Base-by-base conservation (phyloP, 1,139 yeast genomes). In the Zygosaccharomyces sapae region DNA sequence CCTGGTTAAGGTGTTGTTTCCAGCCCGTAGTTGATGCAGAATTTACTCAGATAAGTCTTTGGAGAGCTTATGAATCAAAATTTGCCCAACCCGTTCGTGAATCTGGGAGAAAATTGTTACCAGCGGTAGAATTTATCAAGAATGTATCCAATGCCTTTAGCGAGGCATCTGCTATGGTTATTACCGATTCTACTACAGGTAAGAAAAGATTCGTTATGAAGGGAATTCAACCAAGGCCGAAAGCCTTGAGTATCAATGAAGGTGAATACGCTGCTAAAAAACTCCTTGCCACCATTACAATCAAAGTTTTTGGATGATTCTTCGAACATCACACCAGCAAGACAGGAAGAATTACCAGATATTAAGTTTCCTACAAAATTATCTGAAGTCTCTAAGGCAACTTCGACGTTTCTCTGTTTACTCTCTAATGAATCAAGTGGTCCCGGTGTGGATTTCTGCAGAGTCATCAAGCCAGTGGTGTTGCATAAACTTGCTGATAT, bases 91-190 rank as follows among this genome's bases (percentile, higher is more conserved):
- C 73, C 46, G 74, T 74, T 10, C 69, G 73, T 16, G 75, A 71
- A 40, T 49, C 63, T 5, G 70, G 68, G 30, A 80, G 80, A 54
- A 79, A 81, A 50, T 72, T 90, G 43, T 74, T 92, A 41, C 95
- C 96, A 1, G 98, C 98, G 0, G 97, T 94, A 16, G 97, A 92
- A 57, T 92, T 92, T 63, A 92, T 92, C 63, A 89, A 90, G 62
- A 92, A 92, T 63, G 97, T 92, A 10, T 83, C 92, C 22, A 80
- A 81, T 49, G 96, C 97, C 0, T 90, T 90, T 66, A 84, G 88
- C n/a, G 80, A 82, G 57, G 88, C 96, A 1, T 86, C 88, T 49
- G 97, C 98, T 1, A 89, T 89, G 90, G 97, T 92, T 13, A 80
- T 90, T 12, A 73, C 72, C 47, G 73, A 79, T 50, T 70, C 73